phyloP scores from a whole-genome alignment of 371 early-diverging fungal species.

The Mucor piriformis region DNA sequence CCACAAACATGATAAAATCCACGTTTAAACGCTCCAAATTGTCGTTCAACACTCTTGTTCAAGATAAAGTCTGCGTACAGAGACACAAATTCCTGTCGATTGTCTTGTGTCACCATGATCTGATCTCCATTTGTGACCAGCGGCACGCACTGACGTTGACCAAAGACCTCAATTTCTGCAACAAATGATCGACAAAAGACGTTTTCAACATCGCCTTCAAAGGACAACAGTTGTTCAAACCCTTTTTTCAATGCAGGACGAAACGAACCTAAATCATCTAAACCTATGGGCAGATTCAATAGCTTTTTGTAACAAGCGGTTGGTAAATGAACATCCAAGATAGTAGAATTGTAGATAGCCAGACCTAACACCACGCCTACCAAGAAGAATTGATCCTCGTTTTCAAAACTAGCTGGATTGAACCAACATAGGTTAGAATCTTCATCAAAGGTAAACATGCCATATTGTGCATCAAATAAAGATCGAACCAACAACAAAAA shows the following conservation, averaged over 20 bases:
- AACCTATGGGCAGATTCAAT: constrained; percentile 62
- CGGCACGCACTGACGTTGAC: constrained; percentile 69
- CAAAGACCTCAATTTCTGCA: constrained; percentile 78
- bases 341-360: constrained; percentile 92
- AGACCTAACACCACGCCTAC: constrained; percentile 93
- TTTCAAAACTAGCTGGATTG: constrained; percentile 84
- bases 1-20: constrained; percentile 95
- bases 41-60: constrained; percentile 72
- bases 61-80: constrained; percentile 82
- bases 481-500: constrained; percentile 89
- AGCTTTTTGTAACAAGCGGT: constrained; percentile 94
- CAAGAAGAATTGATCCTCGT: constrained; percentile 87
- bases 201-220: constrained; percentile 81
- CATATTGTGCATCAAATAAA: constrained; percentile 89
- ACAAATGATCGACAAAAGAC: constrained; percentile 86
- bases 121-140: constrained; percentile 74
- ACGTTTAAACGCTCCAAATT: constrained; percentile 88
- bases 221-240: constrained; percentile 79
- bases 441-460: constrained; percentile 75
- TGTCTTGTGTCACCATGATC: constrained; percentile 76
- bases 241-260: constrained; percentile 79
- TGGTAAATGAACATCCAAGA: constrained; percentile 90
- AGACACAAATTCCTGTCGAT: constrained; percentile 81
- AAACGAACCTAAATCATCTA: constrained; percentile 63
- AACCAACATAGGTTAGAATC: constrained; percentile 89